Evolutionary conservation across 495 filamentous ascomycete species (phyloP).

Genomic region (Lindgomyces ingoldianus): DNA sequence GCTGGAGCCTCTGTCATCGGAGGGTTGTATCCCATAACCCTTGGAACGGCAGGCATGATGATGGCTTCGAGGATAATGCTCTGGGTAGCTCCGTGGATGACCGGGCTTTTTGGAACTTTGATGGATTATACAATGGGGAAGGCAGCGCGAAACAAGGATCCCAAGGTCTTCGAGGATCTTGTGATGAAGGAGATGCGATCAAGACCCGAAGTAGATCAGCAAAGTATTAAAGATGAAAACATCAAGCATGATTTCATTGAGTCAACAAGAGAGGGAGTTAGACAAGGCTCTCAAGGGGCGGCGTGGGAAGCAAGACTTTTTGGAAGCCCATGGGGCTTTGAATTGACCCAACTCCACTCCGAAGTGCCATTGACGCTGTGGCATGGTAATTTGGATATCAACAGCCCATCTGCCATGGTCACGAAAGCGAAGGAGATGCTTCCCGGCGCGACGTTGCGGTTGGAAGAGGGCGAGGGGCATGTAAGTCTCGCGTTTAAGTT

Average conservation of each 20-base stretch:
- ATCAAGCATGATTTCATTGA: constrained; percentile 3
- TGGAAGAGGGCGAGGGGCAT: constrained; percentile 5
- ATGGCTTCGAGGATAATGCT: not conserved
- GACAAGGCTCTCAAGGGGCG: constrained; percentile 14
- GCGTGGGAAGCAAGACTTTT: constrained; percentile 7
- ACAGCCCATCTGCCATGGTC: constrained; percentile 2
- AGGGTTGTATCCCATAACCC: constrained; percentile 4
- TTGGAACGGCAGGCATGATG: constrained; percentile 6
- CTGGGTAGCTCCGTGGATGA: constrained; percentile 14
- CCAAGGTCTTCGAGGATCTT: constrained; percentile 12
- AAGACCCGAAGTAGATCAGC: not conserved
- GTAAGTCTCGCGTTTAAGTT: constrained; percentile 5
- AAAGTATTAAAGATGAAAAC: not conserved
- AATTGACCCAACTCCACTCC: not conserved
- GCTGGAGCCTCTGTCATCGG: not conserved
- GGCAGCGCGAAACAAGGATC: constrained; percentile 8
- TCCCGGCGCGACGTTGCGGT: not conserved
- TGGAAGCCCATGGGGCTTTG: constrained; percentile 10
- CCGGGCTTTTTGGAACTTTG: not conserved
- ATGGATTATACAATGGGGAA: constrained; percentile 5
- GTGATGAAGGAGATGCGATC: not conserved
- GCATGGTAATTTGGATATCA: constrained; percentile 10
- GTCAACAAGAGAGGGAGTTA: constrained; percentile 8
- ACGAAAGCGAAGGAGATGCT: constrained; percentile 1
- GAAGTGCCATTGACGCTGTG: constrained; percentile 7